phyloP scores from a whole-genome alignment of 768 basidiomycete species.

The Mycena belliarum region DNA sequence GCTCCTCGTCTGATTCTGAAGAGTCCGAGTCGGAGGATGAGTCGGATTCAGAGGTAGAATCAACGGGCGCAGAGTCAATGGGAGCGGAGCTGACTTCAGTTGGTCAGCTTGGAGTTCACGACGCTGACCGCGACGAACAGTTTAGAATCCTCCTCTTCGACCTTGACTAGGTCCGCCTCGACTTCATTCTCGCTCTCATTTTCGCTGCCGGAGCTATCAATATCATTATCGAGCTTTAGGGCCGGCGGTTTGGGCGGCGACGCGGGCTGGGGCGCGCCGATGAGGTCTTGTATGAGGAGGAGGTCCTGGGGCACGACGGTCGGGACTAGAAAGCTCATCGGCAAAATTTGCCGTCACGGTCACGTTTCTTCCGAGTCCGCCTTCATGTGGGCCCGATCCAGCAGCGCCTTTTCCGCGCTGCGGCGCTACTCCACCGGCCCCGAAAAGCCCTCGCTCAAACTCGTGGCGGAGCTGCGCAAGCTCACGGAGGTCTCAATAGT shows the following conservation, averaged over 20 bases:
- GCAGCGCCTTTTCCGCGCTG: slow-evolving; percentile 24
- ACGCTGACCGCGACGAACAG: slow-evolving; percentile 22
- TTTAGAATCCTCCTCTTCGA: slow-evolving; percentile 40
- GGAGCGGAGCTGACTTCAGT: slow-evolving; percentile 24
- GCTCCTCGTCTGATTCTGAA: slow-evolving; percentile 20
- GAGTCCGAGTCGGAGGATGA: slow-evolving; percentile 42
- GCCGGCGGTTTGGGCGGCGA: slow-evolving; percentile 1
- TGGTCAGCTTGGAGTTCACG: slow-evolving; percentile 7
- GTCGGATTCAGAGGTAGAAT: slow-evolving; percentile 40
- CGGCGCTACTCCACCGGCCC: slow-evolving; percentile 50
- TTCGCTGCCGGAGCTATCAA: slow-evolving; percentile 56
- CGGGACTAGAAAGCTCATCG: slow-evolving; percentile 59
- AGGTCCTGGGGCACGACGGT: slow-evolving; percentile 70
- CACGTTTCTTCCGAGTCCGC: slow-evolving; percentile 11
- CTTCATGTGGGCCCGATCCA: not conserved
- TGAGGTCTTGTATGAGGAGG: slow-evolving; percentile 67
- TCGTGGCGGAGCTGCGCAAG: slow-evolving; percentile 86
- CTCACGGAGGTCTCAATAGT: slow-evolving; percentile 77
- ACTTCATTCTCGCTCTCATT: slow-evolving; percentile 73
- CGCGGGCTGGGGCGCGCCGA: slow-evolving; percentile 42
- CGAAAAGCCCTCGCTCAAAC: slow-evolving; percentile 65
- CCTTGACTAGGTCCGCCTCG: slow-evolving; percentile 57
- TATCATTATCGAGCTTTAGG: slow-evolving; percentile 35
- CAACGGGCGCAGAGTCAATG: slow-evolving; percentile 31
- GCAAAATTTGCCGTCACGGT: not conserved